phyloP scores from a whole-genome alignment of 306 rosid species.

The Styphnolobium japonicum region DNA sequence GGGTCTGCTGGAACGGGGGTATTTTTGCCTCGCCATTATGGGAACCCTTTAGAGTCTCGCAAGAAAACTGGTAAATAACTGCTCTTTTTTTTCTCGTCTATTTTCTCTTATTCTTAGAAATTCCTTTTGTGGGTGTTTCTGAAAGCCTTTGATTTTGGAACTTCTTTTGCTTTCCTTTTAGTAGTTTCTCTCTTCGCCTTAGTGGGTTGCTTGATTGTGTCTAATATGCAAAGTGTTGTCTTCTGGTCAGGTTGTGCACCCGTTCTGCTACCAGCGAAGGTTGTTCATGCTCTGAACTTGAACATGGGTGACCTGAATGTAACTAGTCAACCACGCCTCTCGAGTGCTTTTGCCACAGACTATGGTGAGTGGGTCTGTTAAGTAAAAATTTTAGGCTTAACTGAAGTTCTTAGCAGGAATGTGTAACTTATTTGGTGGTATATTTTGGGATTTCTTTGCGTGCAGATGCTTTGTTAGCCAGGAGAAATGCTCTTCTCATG shows the following conservation, averaged over 20 bases:
- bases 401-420: neutral
- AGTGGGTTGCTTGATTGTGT: neutral
- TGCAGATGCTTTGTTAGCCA: slow-evolving; percentile 48
- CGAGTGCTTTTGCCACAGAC: slow-evolving; percentile 25
- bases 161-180: neutral
- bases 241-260: slow-evolving; percentile 42
- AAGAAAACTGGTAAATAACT: slow-evolving; percentile 44
- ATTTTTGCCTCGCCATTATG: slow-evolving; percentile 75
- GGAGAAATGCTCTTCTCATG: slow-evolving; percentile 48
- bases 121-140: neutral
- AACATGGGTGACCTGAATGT: slow-evolving; percentile 38
- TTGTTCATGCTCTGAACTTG: slow-evolving; percentile 48
- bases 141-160: neutral
- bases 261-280: slow-evolving; percentile 47
- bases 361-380: slow-evolving; percentile 36
- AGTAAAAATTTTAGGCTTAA: too few relatives aligned
- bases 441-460: neutral
- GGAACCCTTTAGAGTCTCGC: slow-evolving; percentile 42
- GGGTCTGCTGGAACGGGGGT: slow-evolving; percentile 80
- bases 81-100: neutral
- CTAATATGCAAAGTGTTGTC: neutral
- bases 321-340: slow-evolving; percentile 27
- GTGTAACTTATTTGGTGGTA: neutral
- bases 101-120: neutral
- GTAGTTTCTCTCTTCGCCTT: neutral